Base-by-base conservation (phyloP, 1,139 yeast species). In the Blastobotrys persicus region DNA sequence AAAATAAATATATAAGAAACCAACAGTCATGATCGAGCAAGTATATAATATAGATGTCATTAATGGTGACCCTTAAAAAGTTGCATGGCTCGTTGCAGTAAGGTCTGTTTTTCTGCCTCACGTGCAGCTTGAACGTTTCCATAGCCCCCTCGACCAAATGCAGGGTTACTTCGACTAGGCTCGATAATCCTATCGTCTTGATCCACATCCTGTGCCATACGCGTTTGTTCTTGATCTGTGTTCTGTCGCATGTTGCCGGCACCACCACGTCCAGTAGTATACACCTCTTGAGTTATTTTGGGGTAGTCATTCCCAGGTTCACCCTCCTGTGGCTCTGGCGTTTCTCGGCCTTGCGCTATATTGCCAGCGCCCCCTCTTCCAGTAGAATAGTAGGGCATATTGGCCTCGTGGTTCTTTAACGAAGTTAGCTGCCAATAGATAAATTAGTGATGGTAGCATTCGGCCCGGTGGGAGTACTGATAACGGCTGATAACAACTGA, bases 301-400 rank as follows among this genome's bases (percentile, higher is more conserved):
- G 91, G 92, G 17, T 85, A 79, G 55, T 76, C 80, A 23, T 83
- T 78, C 2, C 87, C 88, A 16, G 61, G 58, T 20, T 37, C 46
- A 13, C 51, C 58, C 32, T 57, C 59, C 59, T 79, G 81, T 2
- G 81, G 79, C 9, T 80, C 74, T 6, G 82, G 80, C 34, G 71
- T 64, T 16, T 6, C 28, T 39, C 72, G 65, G 40, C 80, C 70
- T 1, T 72, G 58, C 56, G 77, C 73, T 50, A 85, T 80, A 63
- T 85, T 85, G 6, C 92, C 92, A 0, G 87, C 86, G 3, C 94
- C 92, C 9, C 94, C 94, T 55, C 94, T 75, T 9, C 92, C 92
- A 0, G 88, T 83, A n/a, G 85, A 79, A 57, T 75, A 57, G 52
- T 57, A 62, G 14, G 31, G 23, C 39, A 32, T 31, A 7, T 13